Base-by-base conservation (phyloP, 345 rosid genomes). In the Euphorbia tirucalli region DNA sequence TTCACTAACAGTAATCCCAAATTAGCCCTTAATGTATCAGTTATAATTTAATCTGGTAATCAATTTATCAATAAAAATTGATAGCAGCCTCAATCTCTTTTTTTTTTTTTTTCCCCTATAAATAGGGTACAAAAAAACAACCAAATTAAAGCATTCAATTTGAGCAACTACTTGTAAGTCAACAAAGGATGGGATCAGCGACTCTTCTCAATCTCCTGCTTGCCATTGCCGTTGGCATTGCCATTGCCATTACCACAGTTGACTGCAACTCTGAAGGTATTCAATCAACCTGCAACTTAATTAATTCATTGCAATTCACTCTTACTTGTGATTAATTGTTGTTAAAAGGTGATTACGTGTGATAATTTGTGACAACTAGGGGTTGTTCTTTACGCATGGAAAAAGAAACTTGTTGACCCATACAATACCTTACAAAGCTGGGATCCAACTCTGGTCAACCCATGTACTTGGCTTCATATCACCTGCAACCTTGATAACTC, bases 401-500 rank as follows among this genome's bases (percentile, higher is more conserved):
- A 65, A 68, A 14, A 22, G 28, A 13, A 31, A 0, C 61, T 83
- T 60, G 35, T 1, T 6, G 89, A 83, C 43, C 87, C 88, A 11
- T 35, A 71, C 65, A 72, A 69, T 5, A 76, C 82, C 14, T 84
- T 87, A 6, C 61, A 43, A 43, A 75, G 72, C 79, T 87, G 89
- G 91, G 79, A 87, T 66, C 83, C 84, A 11, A 77, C 82, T 0
- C 41, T 76, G 16, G 46, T 66, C 19, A 83, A 87, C 31, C 88
- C 90, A 8, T 87, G 88, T 72, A n/a, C 75, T 39, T 81, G 88
- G 88, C 35, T 37, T 52, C 90, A 83, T 7, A 35, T 87, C 57
- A 78, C 81, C 18, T 85, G 90, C 77, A 77, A 85, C 75, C 0
- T 0, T 19, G 0, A 79, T 0, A 78, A 85, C 74, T 39, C 44